Conservation (phyloP, 495 filamentous ascomycete species). For the Amniculicola lignicola region DNA sequence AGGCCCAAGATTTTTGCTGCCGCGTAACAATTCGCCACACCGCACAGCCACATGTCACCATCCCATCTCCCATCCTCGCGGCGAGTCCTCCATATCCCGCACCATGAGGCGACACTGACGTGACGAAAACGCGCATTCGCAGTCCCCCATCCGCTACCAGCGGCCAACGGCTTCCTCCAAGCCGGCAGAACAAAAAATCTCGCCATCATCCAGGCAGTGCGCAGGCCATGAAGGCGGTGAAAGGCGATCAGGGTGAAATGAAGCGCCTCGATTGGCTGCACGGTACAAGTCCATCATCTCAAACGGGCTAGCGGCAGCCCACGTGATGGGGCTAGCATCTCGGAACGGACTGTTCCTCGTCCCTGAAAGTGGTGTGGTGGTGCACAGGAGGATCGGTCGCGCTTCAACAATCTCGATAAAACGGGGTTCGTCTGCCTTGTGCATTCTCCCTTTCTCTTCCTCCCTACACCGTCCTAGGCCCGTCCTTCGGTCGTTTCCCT, state of each 20-base stretch:
- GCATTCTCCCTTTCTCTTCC: neutral
- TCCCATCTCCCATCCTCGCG: too few relatives aligned
- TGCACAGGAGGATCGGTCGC: neutral
- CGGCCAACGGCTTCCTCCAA: too few relatives aligned
- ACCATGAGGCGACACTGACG: too few relatives aligned
- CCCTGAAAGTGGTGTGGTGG: slow-evolving; percentile 17
- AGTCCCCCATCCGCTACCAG: too few relatives aligned
- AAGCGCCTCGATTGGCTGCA: neutral
- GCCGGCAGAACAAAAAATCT: too few relatives aligned
- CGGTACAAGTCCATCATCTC: too few relatives aligned
- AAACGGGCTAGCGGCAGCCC: neutral
- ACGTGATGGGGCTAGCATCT: neutral
- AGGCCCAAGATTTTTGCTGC: too few relatives aligned
- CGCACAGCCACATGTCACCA: too few relatives aligned
- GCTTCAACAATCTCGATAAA: neutral
- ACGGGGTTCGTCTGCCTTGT: neutral
- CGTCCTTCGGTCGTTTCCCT: neutral
- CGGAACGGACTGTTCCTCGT: slow-evolving; percentile 3
- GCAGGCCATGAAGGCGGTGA: neutral
- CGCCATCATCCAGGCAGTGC: too few relatives aligned
- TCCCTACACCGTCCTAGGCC: neutral
- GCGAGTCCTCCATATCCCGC: too few relatives aligned
- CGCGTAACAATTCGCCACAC: too few relatives aligned
- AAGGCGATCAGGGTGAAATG: neutral
- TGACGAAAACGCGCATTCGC: too few relatives aligned